Evolutionary conservation across 1,284 basidiomycete genomes (phyloP), one percentile per base, ranked within the genome.

Genomic region (Tilletia indica): DNA sequence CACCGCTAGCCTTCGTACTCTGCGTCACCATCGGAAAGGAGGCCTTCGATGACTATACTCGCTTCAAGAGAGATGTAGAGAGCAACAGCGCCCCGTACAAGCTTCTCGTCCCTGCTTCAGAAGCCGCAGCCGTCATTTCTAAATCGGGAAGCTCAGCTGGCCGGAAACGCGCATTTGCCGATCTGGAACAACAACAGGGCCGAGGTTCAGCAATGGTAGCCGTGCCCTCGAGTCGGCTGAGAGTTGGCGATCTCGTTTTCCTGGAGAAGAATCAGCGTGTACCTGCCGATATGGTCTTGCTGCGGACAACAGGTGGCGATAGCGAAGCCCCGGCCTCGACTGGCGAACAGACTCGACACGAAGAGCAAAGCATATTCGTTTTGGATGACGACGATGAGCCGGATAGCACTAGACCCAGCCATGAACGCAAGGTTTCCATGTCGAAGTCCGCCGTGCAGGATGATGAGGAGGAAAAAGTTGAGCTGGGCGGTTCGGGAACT

Each of bases 191-290:
- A 21, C 36, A 49, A 19, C 25, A 31, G 19, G 68, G 51, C 3
- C 45, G 48, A 2, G 38, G 48, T n/a, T 45, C 68, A 11, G 68
- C 51, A 5, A 49, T 68, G 36, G 73, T 79, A 4, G 73, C 76
- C 14, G 72, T 81, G 0, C 94, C 96, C 0, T 94, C 94, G 0
- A 94, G 94, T 4, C 89, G 90, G 2, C 88, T 99, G 51, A 91
- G 90, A 74, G 94, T 98, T 0, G 96, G 97, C 25, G 93, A 99
- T 84, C 88, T 99, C 73, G 90, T 99, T 3, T 86, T 92, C 38
- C 87, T 99, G 21, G 94, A 98, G 86, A 98, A 99, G 88, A 97
- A 98, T 80, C 93, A 97, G 84, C 89, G 97, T 12, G 93, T 99
- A 0, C 97, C 97, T 0, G 93, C 97, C 1, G 97, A 99, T 80